A percentile compares a stretch with the other conserved stretches of the same genome.
phyloP scores from a whole-genome alignment of 306 rosid species.

The Rosa persica region DNA sequence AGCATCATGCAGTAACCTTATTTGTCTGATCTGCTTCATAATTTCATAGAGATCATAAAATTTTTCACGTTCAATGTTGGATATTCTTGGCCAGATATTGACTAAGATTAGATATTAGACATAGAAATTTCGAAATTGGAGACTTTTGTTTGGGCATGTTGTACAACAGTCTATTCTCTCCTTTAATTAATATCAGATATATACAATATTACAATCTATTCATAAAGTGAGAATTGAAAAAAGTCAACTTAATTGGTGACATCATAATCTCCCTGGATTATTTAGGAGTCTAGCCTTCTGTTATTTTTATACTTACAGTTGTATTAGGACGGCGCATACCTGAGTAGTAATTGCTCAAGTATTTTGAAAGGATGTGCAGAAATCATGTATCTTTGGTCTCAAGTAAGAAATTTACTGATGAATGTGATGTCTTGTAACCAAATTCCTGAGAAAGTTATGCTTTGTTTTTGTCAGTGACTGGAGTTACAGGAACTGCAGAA shows the following conservation, averaged over 20 bases:
- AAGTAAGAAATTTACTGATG: background rate
- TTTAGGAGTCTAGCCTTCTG: background rate
- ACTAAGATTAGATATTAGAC: background rate
- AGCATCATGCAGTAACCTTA: background rate
- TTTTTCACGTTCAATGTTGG: background rate
- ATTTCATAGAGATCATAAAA: background rate
- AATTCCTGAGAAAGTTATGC: background rate
- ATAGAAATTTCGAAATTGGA: background rate
- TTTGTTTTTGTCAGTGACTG: slow-evolving; percentile 21
- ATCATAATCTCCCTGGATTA: background rate
- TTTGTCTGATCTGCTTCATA: background rate
- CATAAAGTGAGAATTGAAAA: background rate
- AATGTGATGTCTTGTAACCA: background rate
- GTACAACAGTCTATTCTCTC: background rate
- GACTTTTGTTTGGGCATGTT: background rate
- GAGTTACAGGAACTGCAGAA: slow-evolving; percentile 28
- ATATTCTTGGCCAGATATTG: background rate
- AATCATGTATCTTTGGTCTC: background rate
- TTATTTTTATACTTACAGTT: background rate
- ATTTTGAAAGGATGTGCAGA: background rate
- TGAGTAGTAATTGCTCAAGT: background rate
- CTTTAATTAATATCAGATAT: background rate
- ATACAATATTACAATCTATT: background rate
- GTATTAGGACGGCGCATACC: background rate
- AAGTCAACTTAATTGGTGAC: background rate